phyloP scores from a whole-genome alignment of 2,329 filamentous ascomycete species.

The Scedosporium boydii region DNA sequence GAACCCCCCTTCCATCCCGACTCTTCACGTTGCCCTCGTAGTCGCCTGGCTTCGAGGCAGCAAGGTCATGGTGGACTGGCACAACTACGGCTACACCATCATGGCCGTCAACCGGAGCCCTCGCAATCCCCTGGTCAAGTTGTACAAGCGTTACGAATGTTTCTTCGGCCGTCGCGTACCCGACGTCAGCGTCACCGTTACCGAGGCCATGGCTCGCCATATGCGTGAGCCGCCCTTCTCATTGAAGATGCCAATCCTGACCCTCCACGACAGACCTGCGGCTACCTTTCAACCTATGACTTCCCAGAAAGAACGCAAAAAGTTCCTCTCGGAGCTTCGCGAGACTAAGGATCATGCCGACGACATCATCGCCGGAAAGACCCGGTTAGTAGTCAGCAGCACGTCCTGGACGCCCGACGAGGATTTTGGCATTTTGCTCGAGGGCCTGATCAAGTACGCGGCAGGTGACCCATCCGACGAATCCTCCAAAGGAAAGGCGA shows the following conservation, averaged over 20 bases:
- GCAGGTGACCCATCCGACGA: conserved; percentile 18
- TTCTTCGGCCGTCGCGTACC: conserved; percentile 58
- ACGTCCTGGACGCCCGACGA: conserved; percentile 98
- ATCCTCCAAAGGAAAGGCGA: conserved; percentile 27
- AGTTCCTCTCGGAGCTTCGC: conserved; percentile 56
- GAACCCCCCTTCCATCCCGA: conserved; percentile 93
- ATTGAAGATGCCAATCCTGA: conserved; percentile 54
- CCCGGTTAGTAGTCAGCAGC: conserved; percentile 74
- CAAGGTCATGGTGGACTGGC: conserved; percentile 87
- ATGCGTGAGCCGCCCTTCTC: conserved; percentile 55
- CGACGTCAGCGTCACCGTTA: conserved; percentile 75
- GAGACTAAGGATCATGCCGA: conserved; percentile 52
- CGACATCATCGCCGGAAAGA: conserved; percentile 46
- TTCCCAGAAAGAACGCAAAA: conserved; percentile 31
- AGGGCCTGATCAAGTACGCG: conserved; percentile 71
- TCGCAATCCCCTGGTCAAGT: conserved; percentile 62
- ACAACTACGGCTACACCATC: conserved; percentile 97
- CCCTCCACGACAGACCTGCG: conserved; percentile 81
- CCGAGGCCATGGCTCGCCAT: conserved; percentile 74
- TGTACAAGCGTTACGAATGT: conserved; percentile 72
- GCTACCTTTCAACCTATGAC: conserved; percentile 67
- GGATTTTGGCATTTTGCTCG: conserved; percentile 81
- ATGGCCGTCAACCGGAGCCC: conserved; percentile 52
- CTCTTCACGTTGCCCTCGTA: conserved; percentile 64
- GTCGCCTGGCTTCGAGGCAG: conserved; percentile 71